Base-by-base conservation (phyloP, 192 early-diverging fungal genomes). In the Phycomyces nitens region DNA sequence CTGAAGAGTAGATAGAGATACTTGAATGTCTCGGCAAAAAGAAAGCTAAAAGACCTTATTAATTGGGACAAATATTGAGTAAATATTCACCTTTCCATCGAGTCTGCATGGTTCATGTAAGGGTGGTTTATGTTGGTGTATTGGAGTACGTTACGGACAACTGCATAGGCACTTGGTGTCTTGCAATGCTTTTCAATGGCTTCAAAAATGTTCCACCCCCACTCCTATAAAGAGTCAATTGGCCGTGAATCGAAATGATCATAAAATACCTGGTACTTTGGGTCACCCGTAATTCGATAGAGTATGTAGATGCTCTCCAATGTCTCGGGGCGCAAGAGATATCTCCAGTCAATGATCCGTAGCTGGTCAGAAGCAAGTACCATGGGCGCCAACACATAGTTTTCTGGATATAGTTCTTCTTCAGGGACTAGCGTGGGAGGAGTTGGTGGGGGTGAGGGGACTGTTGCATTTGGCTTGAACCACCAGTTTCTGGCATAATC, bases 21-120 rank as follows among this genome's bases (percentile, higher is more conserved):
- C 65, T 90, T 90, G 42, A 90, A 74, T 0, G 88, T 89, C 60
- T 90, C 88, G 15, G 87, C 85, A 42, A 89, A 70, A 58, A 90
- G 83, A 51, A 87, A 90, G 20, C 67, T 77, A 23, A 12, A 50
- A n/a, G 34, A 18, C 6, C 3, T 27, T 39, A 8, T 27, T 21
- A 20, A 18, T 11, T 18, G 1, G 16, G 8, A 3, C 0, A 1
- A 18, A 34, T 34, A 34, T 7, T 34, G 29, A 5, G 29, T 34
- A 34, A 2, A 34, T 34, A 34, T 34, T 34, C 49, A 67, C 65
- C 59, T 66, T 51, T 72, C 70, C 70, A 72, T 72, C 5, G 64
- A 49, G 40, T 72, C 70, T 2, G 43, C 53, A 16, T 66, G 58
- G 22, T 62, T 56, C 34, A 21, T 44, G 18, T 7, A 58, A 14